Evolutionary conservation across 1,139 yeast genomes (phyloP), one percentile per base, ranked within the genome.

Genomic region (Sugiyamaella japonica): DNA sequence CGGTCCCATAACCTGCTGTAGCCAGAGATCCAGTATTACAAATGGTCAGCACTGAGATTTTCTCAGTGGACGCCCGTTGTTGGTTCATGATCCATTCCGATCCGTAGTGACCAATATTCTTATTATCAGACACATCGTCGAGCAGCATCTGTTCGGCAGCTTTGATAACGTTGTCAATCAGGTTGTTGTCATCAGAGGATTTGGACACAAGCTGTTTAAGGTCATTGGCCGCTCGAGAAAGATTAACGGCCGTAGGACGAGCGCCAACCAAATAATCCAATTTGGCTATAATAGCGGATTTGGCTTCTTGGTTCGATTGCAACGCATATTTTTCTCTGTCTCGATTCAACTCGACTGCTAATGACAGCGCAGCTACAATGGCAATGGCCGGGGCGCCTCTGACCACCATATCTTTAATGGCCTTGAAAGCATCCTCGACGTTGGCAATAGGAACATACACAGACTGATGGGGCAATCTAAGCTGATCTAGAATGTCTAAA

Each of bases 361-460:
- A 79, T 1, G 97, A 81, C 57, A 90, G 78, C 0, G 91, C 84
- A 9, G 97, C 98, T 2, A 93, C 97, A 55, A 93, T 88, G 56
- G 98, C 98, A 66, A 93, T 93, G 1, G 98, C 98, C 0, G 99
- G 99, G 0, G 99, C 99, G 20, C 99, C 99, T 68, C 99, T 80
- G 4, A 95, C 98, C 66, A 88, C 90, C 99, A 93, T 93, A 58
- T 78, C 77, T 68, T 84, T 85, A 69, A 93, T 93, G 16, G 90
- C 96, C 25, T 78, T 76, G 70, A 74, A 89, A 2, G 96, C 98
- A 72, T 86, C 95, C 50, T 81, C 81, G 39, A 86, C 79, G 29
- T 80, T 74, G 34, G 71, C 61, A 56, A 93, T 81, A 1, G 78
- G 69, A 29, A 90, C 75, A 68, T 89, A 93, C 40, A 75, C 76